Evolutionary conservation across 805 yeast species (phyloP).

Genomic region (Metschnikowia bowlesiae): DNA sequence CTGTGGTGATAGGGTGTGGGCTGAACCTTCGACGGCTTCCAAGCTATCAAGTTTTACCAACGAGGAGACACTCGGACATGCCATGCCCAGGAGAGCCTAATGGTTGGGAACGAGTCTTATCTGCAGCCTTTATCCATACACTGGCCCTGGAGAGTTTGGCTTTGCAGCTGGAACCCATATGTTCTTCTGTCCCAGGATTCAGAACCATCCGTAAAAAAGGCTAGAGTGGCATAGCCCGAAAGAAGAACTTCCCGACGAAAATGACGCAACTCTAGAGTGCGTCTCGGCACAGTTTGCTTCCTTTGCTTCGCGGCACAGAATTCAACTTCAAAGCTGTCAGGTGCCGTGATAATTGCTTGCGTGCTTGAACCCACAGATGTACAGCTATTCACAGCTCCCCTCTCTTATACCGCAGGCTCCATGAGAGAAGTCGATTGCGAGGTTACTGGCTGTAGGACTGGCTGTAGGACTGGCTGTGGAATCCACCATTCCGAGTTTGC

Average conservation of each 20-base stretch:
- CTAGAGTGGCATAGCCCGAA: constrained; percentile 16
- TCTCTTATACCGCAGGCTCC: constrained; percentile 54
- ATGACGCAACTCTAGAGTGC: constrained; percentile 35
- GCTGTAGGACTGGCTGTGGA: constrained; percentile 12
- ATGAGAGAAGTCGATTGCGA: constrained; percentile 67
- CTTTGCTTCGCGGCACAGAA: constrained; percentile 71
- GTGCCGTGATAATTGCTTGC: constrained; percentile 76
- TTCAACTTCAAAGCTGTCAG: constrained; percentile 75
- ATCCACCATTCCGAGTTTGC: constrained; percentile 53
- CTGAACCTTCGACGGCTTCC: too few relatives aligned
- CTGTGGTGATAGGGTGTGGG: too few relatives aligned
- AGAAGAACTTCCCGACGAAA: constrained; percentile 20
- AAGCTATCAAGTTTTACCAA: too few relatives aligned
- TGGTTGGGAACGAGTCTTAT: too few relatives aligned
- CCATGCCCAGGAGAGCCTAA: too few relatives aligned
- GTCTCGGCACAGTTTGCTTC: constrained; percentile 52
- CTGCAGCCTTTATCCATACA: too few relatives aligned
- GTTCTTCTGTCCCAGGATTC: too few relatives aligned
- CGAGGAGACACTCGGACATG: too few relatives aligned
- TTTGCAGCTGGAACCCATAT: too few relatives aligned
- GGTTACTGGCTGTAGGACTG: constrained; percentile 46
- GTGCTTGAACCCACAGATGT: constrained; percentile 60
- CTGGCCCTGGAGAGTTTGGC: too few relatives aligned
- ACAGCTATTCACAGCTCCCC: constrained; percentile 59
- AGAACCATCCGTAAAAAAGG: constrained; percentile 18